These are phyloP conservation scores for Pseudofabraea citricarpa DNA, from an alignment of 2,329 filamentous ascomycete genomes.

Conservation along the genomic window DNA sequence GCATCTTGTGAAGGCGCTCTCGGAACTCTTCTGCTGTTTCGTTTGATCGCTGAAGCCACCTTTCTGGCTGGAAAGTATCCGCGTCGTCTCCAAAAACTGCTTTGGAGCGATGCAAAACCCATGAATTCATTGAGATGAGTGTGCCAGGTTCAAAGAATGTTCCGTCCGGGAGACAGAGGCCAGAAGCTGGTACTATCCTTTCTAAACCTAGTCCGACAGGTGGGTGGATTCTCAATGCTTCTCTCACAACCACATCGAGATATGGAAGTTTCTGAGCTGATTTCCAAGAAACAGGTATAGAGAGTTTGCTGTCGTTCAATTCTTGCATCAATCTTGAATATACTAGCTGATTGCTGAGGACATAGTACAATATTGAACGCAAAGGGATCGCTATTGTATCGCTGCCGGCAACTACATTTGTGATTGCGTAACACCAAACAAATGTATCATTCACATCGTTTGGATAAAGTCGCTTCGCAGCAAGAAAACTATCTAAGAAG, in stretches of 20 bases:
- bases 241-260: constrained; percentile 31
- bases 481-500: no score
- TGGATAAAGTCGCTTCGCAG: no score
- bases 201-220: constrained; percentile 19
- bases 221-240: constrained; percentile 29
- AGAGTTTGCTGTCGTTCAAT: no score
- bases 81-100: constrained; percentile 26
- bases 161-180: constrained; percentile 24
- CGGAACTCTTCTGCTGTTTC: constrained; percentile 31
- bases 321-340: no score
- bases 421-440: no score
- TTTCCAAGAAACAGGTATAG: no score
- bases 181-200: constrained; percentile 10
- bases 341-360: no score
- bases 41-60: no score
- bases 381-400: no score
- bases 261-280: constrained; percentile 26
- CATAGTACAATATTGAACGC: no score
- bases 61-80: constrained; percentile 24
- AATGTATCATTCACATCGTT: no score
- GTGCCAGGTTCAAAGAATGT: constrained; percentile 21
- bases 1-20: constrained; percentile 31
- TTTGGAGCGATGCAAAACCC: constrained; percentile 24
- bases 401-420: no score
- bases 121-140: constrained; percentile 28